phyloP scores from a whole-genome alignment of 305 asterid species.

The Fraxinus ornus region DNA sequence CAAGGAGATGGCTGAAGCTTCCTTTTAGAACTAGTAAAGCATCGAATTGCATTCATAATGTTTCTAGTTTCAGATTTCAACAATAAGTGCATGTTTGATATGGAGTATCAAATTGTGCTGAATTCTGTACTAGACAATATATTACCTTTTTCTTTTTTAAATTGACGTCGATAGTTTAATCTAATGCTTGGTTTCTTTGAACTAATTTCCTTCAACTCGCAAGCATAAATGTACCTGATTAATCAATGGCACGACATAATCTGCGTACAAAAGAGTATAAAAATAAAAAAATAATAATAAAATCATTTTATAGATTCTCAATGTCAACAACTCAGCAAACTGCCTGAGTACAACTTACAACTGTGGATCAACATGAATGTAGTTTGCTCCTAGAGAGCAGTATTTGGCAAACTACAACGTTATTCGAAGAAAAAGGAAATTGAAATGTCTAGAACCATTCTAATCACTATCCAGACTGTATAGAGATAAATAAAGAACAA shows the following conservation, averaged over 20 bases:
- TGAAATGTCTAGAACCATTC: constrained; percentile 7
- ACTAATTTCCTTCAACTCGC: neutral
- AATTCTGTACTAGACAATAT: neutral
- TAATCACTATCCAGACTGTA: constrained; percentile 13
- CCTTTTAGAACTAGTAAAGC: constrained; percentile 14
- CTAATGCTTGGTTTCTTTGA: neutral
- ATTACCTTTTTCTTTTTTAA: neutral
- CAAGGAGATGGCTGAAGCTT: constrained; percentile 52
- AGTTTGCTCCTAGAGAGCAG: neutral
- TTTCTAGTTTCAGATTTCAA: neutral
- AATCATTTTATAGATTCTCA: constrained; percentile 20
- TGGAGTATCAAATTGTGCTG: neutral
- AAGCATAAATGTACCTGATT: neutral
- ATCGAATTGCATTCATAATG: constrained; percentile 12
- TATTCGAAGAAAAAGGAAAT: neutral
- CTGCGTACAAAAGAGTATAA: neutral
- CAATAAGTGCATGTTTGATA: neutral
- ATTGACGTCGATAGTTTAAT: neutral
- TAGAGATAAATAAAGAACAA: constrained; percentile 6
- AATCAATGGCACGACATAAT: neutral
- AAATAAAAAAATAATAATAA: neutral
- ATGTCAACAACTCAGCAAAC: constrained; percentile 25
- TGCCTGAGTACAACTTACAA: neutral
- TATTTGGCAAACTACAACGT: neutral
- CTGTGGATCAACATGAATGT: neutral